These are phyloP conservation scores for Blastocystis sp. DNA, from an alignment of 352 stramenopile genomes.

Conservation along the genomic window DNA sequence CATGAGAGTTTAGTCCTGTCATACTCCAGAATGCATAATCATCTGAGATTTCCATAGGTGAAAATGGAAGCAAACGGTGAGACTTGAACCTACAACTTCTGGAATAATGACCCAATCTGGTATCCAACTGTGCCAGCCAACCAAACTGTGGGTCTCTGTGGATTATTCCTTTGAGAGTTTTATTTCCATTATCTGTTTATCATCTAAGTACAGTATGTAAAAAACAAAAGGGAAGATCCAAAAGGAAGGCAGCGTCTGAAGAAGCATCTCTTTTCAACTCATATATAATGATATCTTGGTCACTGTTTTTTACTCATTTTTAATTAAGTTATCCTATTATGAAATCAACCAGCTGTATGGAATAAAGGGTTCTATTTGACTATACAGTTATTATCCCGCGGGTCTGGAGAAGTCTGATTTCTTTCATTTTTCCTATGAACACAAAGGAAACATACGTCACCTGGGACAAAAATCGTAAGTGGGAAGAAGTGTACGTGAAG, in stretches of 20 bases:
- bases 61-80: conserved; percentile 32
- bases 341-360: no score
- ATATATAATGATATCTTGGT: no score
- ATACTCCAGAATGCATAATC: no score
- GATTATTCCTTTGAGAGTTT: neutral
- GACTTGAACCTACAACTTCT: no score
- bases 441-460: conserved; percentile 9
- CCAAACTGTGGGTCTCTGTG: neutral
- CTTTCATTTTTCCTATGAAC: neutral
- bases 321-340: neutral
- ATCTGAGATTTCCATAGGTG: no score
- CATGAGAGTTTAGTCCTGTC: no score
- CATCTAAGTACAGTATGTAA: no score
- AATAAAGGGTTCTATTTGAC: no score
- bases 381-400: no score
- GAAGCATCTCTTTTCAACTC: no score
- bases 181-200: neutral
- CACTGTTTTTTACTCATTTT: neutral
- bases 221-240: neutral
- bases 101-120: conserved; percentile 22
- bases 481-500: conserved; percentile 27
- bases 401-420: no score
- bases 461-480: conserved; percentile 54
- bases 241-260: no score
- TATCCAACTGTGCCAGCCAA: conserved; percentile 47